phyloP scores from a whole-genome alignment of 2,329 filamentous ascomycete species.

The Diaporthe sp. region DNA sequence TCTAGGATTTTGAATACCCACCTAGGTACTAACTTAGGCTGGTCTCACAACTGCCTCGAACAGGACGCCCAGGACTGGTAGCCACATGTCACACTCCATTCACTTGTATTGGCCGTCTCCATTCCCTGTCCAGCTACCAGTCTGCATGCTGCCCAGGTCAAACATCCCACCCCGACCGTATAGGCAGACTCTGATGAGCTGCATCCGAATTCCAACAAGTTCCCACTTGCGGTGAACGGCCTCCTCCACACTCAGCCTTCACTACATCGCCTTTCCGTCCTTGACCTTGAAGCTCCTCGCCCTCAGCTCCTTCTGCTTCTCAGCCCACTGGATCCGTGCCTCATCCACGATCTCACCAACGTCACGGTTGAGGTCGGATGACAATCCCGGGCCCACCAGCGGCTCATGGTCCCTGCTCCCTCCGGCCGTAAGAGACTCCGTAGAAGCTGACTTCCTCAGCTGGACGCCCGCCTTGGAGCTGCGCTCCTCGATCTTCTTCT shows the following conservation, averaged over 20 bases:
- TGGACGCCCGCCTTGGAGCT: constrained; percentile 59
- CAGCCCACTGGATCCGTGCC: constrained; percentile 79
- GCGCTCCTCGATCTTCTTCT: constrained; percentile 70
- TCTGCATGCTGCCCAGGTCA: neutral
- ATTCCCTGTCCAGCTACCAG: neutral
- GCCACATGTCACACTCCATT: neutral
- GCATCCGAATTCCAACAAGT: neutral
- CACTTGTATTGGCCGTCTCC: neutral
- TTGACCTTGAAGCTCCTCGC: constrained; percentile 30
- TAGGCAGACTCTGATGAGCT: neutral
- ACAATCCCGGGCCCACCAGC: constrained; percentile 84
- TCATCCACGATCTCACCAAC: constrained; percentile 84
- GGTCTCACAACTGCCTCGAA: no score
- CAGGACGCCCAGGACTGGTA: no score
- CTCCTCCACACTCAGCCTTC: neutral
- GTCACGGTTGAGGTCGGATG: constrained; percentile 80
- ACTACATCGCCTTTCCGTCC: constrained; percentile 18
- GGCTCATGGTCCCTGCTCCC: constrained; percentile 62
- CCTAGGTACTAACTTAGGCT: no score
- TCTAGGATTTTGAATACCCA: no score
- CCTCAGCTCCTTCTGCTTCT: constrained; percentile 52
- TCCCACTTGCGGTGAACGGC: neutral
- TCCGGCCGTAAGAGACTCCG: constrained; percentile 63
- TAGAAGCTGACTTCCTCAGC: constrained; percentile 54
- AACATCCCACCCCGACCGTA: neutral